Evolutionary conservation across 2,329 filamentous ascomycete species (phyloP).

Genomic region (Pseudogymnoascus sp.): DNA sequence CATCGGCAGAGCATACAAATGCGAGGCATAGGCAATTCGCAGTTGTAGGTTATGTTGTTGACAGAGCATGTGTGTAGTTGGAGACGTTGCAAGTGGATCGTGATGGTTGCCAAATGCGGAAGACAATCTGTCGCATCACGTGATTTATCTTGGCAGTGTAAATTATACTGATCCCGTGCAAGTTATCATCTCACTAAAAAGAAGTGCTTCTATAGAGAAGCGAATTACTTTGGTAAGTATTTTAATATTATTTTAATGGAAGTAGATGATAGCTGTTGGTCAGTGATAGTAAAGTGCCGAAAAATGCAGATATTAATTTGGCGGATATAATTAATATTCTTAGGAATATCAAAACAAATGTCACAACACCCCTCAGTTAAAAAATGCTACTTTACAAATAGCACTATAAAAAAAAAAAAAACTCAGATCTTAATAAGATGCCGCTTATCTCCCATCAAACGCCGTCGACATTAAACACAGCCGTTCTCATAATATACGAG

Average conservation of each 20-base stretch:
- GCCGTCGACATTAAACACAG: not conserved
- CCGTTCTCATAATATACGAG: not conserved
- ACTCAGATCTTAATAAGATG: not conserved
- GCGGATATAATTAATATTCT: not conserved
- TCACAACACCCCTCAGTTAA: rapidly evolving
- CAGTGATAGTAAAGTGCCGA: not conserved
- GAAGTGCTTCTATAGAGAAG: not conserved
- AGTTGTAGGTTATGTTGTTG: not conserved
- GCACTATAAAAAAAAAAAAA: not conserved
- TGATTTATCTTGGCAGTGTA: not conserved
- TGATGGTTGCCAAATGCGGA: not conserved
- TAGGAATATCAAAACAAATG: not conserved
- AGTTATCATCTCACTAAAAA: not conserved
- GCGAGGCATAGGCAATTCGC: conserved; percentile 1
- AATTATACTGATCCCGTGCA: not conserved
- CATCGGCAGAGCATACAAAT: conserved; percentile 4
- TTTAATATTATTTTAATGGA: not conserved
- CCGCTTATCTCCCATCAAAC: not conserved
- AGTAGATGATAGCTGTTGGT: not conserved
- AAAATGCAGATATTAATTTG: not conserved
- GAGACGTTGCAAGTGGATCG: not conserved
- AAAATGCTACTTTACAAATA: not conserved
- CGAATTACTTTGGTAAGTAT: not conserved
- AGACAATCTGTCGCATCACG: not conserved
- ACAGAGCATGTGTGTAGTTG: not conserved